Percentiles rank a stretch among this genome's conserved stretches.
Evolutionary conservation across 2,329 filamentous ascomycete genomes (phyloP).

Genomic region (Penicillium psychrosexuale): DNA sequence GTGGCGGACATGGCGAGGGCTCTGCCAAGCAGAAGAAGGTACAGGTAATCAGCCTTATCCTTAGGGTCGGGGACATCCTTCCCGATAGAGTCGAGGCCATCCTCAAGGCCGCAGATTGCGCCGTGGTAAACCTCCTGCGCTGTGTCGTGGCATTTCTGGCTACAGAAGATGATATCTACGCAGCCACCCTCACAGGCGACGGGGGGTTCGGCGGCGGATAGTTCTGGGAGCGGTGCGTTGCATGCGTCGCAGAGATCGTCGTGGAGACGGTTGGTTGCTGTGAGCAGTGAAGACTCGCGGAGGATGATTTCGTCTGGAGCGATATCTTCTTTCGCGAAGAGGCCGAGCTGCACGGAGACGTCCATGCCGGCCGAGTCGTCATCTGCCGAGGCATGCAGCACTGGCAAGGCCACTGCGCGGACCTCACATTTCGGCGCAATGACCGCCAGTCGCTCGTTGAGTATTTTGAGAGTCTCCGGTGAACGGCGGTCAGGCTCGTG

Average conservation of each 20-base stretch:
- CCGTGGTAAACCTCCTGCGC: slow-evolving; percentile 58
- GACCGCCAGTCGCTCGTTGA: slow-evolving; percentile 67
- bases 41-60: slow-evolving; percentile 58
- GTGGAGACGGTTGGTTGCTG: slow-evolving; percentile 82
- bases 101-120: slow-evolving; percentile 54
- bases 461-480: slow-evolving; percentile 55
- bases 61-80: slow-evolving; percentile 57
- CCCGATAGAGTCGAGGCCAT: slow-evolving; percentile 54
- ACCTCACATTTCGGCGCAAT: slow-evolving; percentile 82
- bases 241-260: slow-evolving; percentile 89
- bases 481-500: slow-evolving; percentile 59
- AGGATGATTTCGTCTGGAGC: slow-evolving; percentile 72
- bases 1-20: slow-evolving; percentile 61
- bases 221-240: slow-evolving; percentile 65
- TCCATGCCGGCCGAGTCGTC: slow-evolving; percentile 23
- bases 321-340: slow-evolving; percentile 85
- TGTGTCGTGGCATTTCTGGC: slow-evolving; percentile 53
- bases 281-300: slow-evolving; percentile 78
- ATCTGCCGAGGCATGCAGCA: slow-evolving; percentile 51
- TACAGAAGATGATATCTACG: slow-evolving; percentile 60
- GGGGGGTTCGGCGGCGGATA: slow-evolving; percentile 41
- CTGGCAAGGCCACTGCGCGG: slow-evolving; percentile 69
- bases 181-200: slow-evolving; percentile 53
- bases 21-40: slow-evolving; percentile 58
- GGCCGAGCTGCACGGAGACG: slow-evolving; percentile 69